Evolutionary conservation across 352 stramenopile genomes (phyloP), one percentile per base, ranked within the genome.

Genomic region (Thalassiosira tumida): DNA sequence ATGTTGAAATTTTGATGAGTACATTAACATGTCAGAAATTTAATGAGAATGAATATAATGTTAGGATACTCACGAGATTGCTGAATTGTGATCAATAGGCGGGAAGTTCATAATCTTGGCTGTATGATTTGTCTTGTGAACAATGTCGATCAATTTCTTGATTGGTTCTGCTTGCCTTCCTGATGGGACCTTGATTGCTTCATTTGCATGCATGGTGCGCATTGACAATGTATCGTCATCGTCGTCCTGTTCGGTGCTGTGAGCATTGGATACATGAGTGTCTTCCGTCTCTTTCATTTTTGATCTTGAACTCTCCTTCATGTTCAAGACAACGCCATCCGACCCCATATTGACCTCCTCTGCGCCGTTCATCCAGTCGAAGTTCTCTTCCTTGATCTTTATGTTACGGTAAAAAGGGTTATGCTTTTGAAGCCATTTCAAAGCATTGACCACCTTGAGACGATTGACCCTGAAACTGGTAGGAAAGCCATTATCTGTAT

Each of bases 321-420:
- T 72, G 21, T 72, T 26, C 2, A 72, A 26, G 3, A 29, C n/a
- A 7, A 72, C 21, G 2, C 21, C 62, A 2, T 72, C 29, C n/a
- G 62, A 29, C 3, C 62, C 17, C 5, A 72, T 6, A 38, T 72
- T 72, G 21, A 72, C 62, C 26, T 76, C 79, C 51, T 78, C 62
- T 65, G 2, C 31, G 24, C 43, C 43, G 41, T 81, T 51, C 41
- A 85, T 88, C 78, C 78, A 91, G 38, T 88, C 72, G 5, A 91
- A 43, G 74, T 91, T 91, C 41, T 67, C 47, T 33, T 84, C 62
- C 13, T 78, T 70, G 51, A 91, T 91, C 10, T 35, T 72, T 2
- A 91, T 81, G 59, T 91, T 65, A 5, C n/a, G 24, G 29, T 91
- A 91, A 64, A 62, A 64, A 26, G 21, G 33, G 29, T 81, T 81